Conservation (phyloP, 2,329 filamentous ascomycete species). For the Fusarium anguioides region DNA sequence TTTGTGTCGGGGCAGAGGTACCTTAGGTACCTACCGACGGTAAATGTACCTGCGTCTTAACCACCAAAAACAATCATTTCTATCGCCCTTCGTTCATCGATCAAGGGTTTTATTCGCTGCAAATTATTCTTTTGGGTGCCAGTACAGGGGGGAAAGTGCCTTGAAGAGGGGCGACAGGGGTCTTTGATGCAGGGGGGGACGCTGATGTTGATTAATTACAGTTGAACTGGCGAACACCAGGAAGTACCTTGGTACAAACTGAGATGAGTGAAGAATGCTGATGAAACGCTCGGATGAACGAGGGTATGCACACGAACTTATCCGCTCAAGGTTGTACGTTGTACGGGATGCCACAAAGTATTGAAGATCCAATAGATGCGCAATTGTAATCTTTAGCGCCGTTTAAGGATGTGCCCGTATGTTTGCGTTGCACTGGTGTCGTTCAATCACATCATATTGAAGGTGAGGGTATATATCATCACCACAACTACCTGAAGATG, state of each 20-base stretch:
- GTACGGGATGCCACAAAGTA: background rate
- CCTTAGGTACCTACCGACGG: background rate
- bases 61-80: conserved; percentile 25
- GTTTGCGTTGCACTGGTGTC: conserved; percentile 23
- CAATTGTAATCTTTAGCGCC: background rate
- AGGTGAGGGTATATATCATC: conserved; percentile 22
- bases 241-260: conserved; percentile 20
- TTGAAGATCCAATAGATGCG: background rate
- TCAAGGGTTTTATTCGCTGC: conserved; percentile 19
- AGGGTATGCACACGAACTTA: conserved; percentile 29
- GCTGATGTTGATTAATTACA: conserved; percentile 32
- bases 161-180: conserved; percentile 35
- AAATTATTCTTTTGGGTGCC: conserved; percentile 3
- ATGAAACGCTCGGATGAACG: conserved; percentile 36
- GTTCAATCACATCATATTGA: background rate
- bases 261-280: conserved; percentile 29
- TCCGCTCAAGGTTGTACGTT: conserved; percentile 11
- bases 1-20: background rate
- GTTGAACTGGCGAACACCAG: conserved; percentile 21
- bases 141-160: conserved; percentile 17
- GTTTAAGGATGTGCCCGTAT: conserved; percentile 10
- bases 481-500: conserved; percentile 39
- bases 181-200: conserved; percentile 42
- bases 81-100: conserved; percentile 20
- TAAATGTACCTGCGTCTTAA: conserved; percentile 21